Conservation (phyloP, 768 basidiomycete species). For the Cystobasidium onofrii region DNA sequence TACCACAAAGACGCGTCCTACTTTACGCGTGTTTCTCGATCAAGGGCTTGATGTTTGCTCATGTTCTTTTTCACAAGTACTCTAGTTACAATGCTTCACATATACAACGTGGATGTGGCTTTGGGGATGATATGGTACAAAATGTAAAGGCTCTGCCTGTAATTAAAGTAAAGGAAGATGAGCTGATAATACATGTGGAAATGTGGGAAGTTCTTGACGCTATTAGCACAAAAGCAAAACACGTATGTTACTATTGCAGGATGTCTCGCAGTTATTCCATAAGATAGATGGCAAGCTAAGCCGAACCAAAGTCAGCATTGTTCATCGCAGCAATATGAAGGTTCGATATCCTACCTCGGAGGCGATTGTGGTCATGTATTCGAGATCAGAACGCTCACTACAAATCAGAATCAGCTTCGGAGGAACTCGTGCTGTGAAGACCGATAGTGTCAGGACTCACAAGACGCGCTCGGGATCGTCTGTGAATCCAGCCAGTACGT, state of each 20-base stretch:
- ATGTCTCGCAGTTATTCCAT: neutral
- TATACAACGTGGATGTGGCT: too few species aligned
- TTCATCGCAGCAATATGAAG: neutral
- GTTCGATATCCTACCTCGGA: conserved; percentile 2
- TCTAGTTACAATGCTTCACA: too few species aligned
- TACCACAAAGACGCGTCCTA: neutral
- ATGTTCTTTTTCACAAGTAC: too few species aligned
- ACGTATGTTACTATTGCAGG: neutral
- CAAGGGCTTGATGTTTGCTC: too few species aligned
- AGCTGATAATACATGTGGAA: too few species aligned
- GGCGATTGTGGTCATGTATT: conserved; percentile 10
- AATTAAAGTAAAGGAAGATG: too few species aligned
- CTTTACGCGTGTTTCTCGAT: neutral
- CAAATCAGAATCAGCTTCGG: neutral
- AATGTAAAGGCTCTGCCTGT: too few species aligned
- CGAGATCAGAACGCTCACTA: conserved; percentile 7
- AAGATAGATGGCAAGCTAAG: conserved; percentile 20
- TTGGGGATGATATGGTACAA: too few species aligned
- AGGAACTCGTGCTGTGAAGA: conserved; percentile 7
- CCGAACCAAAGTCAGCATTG: neutral
- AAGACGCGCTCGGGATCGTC: conserved; percentile 28
- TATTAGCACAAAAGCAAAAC: neutral
- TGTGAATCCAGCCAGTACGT: conserved; percentile 35
- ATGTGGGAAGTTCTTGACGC: too few species aligned
- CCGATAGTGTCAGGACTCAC: neutral